Conservation (phyloP, 768 basidiomycete genomes). For the Leccinum fibrillosum region DNA sequence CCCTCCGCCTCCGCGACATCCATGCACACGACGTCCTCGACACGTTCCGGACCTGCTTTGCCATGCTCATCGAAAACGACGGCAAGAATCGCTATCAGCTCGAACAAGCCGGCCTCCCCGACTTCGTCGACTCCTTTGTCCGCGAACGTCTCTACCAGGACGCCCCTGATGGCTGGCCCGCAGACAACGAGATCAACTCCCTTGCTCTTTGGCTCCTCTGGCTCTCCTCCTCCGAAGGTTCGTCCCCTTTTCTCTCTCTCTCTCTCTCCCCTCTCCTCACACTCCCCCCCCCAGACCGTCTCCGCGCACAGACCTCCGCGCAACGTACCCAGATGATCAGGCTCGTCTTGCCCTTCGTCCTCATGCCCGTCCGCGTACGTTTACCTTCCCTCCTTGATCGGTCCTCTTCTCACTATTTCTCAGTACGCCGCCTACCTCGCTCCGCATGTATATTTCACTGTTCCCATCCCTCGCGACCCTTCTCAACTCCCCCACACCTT, state of each 20-base stretch:
- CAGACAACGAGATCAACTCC: constrained; percentile 45
- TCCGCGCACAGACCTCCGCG: constrained; percentile 23
- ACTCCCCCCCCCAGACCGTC: constrained; percentile 26
- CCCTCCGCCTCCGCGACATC: constrained; percentile 32
- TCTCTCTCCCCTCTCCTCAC: constrained; percentile 11
- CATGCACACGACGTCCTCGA: constrained; percentile 29
- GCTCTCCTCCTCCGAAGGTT: constrained; percentile 54
- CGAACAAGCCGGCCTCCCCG: constrained; percentile 45
- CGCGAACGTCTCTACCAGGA: constrained; percentile 45
- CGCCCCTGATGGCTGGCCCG: constrained; percentile 51
- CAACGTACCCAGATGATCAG: constrained; percentile 30
- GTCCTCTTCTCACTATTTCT: constrained; percentile 10
- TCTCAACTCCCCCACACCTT: constrained; percentile 27
- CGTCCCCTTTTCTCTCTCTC: constrained; percentile 15
- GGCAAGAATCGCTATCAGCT: constrained; percentile 61
- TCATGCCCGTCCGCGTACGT: constrained; percentile 49
- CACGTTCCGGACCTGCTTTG: constrained; percentile 44
- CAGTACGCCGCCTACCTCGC: constrained; percentile 58
- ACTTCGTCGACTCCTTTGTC: constrained; percentile 45
- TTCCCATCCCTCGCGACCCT: constrained; percentile 41
- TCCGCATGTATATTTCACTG: constrained; percentile 55
- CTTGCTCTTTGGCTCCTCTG: constrained; percentile 64
- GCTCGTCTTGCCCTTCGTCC: constrained; percentile 42
- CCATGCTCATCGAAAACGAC: constrained; percentile 67
- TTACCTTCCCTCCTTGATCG: neutral